Percentiles rank a stretch among this genome's conserved stretches.
phyloP scores from a whole-genome alignment of 2,329 filamentous ascomycete genomes.

The Onygena corvina region DNA sequence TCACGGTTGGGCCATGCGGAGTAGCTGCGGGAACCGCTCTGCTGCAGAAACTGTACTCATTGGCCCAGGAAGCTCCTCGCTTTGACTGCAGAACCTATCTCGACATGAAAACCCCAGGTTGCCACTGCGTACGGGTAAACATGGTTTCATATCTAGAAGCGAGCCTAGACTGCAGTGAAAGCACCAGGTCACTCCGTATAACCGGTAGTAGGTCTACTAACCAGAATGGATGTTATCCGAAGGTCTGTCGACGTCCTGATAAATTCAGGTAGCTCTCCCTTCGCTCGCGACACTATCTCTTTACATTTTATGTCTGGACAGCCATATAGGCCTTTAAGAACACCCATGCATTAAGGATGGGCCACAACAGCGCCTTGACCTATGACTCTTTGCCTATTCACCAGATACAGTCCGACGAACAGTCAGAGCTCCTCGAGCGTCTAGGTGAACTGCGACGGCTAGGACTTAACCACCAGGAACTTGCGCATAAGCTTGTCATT shows the following conservation, averaged over 20 bases:
- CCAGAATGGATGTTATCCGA: neutral
- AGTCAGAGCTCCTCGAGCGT: constrained; percentile 14
- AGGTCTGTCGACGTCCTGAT: neutral
- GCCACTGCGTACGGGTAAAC: neutral
- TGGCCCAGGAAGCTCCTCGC: neutral
- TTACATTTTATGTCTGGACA: neutral
- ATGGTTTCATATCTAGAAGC: constrained; percentile 4
- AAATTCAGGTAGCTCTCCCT: constrained; percentile 5
- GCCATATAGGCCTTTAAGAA: too few relatives aligned
- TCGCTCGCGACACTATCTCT: neutral
- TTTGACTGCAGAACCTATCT: constrained; percentile 4
- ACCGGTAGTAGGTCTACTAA: neutral
- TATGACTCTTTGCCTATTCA: constrained; percentile 10
- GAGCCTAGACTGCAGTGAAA: neutral
- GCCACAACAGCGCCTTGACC: neutral
- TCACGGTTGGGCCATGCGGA: too few relatives aligned
- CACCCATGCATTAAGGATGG: neutral
- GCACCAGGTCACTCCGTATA: neutral
- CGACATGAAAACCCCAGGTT: neutral
- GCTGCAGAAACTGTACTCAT: neutral
- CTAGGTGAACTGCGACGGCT: constrained; percentile 16
- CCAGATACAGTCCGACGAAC: constrained; percentile 14
- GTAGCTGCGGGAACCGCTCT: neutral
- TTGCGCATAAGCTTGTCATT: constrained; percentile 14
- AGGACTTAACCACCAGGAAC: constrained; percentile 14